Evolutionary conservation across 2,329 filamentous ascomycete genomes (phyloP).

Genomic region (Aspergillus eucalypticola): DNA sequence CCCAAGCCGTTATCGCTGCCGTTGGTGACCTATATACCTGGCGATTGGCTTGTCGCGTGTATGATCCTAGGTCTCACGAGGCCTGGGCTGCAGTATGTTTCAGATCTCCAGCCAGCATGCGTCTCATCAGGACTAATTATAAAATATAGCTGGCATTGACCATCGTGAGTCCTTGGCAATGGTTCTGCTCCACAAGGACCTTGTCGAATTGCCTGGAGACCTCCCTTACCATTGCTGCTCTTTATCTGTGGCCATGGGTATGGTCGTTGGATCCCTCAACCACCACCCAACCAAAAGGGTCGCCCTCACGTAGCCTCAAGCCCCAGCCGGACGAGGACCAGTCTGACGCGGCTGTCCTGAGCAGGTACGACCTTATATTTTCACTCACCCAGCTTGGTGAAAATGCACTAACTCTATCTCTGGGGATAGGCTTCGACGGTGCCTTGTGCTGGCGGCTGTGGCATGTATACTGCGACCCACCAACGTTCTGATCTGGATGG

Average conservation of each 20-base stretch:
- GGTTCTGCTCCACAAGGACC: slow-evolving; percentile 90
- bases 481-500: slow-evolving; percentile 81
- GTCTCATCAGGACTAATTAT: slow-evolving; percentile 18
- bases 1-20: slow-evolving; percentile 77
- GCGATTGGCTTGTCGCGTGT: slow-evolving; percentile 73
- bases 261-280: slow-evolving; percentile 53
- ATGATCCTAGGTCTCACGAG: slow-evolving; percentile 63
- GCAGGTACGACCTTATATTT: slow-evolving; percentile 25
- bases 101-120: neutral
- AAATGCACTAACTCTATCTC: neutral
- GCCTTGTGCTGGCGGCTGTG: slow-evolving; percentile 73
- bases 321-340: neutral
- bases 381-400: neutral
- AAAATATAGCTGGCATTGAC: slow-evolving; percentile 65
- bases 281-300: neutral
- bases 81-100: slow-evolving; percentile 67
- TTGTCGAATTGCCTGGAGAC: slow-evolving; percentile 94
- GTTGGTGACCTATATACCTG: slow-evolving; percentile 84
- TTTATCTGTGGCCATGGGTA: slow-evolving; percentile 86
- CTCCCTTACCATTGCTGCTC: slow-evolving; percentile 76
- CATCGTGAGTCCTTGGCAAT: slow-evolving; percentile 85
- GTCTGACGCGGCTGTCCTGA: slow-evolving; percentile 18
- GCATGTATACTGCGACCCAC: slow-evolving; percentile 88
- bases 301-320: neutral
- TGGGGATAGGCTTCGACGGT: slow-evolving; percentile 55